phyloP scores from a whole-genome alignment of 1,284 basidiomycete genomes.

The Cystobasidium slooffiae region DNA sequence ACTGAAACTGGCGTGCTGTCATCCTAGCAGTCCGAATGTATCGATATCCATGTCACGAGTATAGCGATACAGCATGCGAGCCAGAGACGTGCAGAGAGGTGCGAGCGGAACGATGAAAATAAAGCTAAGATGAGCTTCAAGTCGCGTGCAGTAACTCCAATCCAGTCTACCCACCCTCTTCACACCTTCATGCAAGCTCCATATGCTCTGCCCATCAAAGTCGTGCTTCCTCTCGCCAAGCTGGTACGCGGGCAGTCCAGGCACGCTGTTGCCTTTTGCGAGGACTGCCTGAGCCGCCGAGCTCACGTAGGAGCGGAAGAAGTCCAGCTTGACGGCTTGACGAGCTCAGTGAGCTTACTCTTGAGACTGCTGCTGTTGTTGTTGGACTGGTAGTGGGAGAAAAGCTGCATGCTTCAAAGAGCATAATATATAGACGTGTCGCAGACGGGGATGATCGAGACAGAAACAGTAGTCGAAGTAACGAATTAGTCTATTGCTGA shows the following conservation, averaged over 20 bases:
- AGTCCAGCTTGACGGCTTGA: conserved; percentile 32
- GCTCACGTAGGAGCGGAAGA: conserved; percentile 41
- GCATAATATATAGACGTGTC: not conserved
- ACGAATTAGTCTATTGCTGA: not conserved
- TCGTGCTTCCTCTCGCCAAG: conserved; percentile 75
- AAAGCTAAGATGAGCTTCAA: not conserved
- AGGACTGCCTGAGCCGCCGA: conserved; percentile 45
- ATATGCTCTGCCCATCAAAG: conserved; percentile 72
- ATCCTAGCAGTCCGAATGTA: conserved; percentile 65
- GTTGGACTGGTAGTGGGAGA: not conserved
- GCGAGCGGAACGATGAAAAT: not conserved
- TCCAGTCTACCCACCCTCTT: conserved; percentile 68
- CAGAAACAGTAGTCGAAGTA: not conserved
- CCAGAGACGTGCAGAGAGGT: not conserved
- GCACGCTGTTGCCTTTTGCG: conserved; percentile 47
- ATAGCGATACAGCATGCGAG: not conserved
- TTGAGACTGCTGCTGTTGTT: not conserved
- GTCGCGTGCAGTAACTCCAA: not conserved
- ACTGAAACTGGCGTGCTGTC: conserved; percentile 81
- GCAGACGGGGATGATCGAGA: not conserved
- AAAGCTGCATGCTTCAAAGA: not conserved
- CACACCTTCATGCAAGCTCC: conserved; percentile 82
- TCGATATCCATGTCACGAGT: conserved; percentile 2
- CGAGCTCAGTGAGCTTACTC: too few relatives aligned
- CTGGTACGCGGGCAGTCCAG: conserved; percentile 63